A percentile compares a stretch with the other conserved stretches of the same genome.
These are phyloP conservation scores for Podospora anserina DNA, from an alignment of 495 filamentous ascomycete species.

Conservation along the genomic window DNA sequence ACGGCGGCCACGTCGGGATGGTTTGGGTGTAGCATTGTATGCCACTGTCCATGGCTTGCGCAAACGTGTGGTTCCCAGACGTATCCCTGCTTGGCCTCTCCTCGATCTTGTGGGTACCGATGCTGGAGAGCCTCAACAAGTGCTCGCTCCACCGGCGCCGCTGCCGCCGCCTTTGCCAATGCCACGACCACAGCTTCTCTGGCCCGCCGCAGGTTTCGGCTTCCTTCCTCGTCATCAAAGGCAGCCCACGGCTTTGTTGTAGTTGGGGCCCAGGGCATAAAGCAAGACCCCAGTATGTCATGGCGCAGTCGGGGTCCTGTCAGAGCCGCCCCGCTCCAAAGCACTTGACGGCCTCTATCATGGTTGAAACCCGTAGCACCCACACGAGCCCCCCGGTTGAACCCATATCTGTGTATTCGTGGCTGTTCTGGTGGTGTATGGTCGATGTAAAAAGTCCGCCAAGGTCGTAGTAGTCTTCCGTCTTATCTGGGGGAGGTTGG, in stretches of 20 bases:
- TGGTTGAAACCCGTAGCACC: conserved; percentile 68
- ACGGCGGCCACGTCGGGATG: conserved; percentile 61
- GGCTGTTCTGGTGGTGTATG: conserved; percentile 44
- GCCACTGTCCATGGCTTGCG: conserved; percentile 58
- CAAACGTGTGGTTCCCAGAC: conserved; percentile 57
- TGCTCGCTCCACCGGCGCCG: conserved; percentile 49
- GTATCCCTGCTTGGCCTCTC: conserved; percentile 42
- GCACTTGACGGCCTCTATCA: conserved; percentile 56
- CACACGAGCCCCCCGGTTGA: conserved; percentile 61
- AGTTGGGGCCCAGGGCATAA: conserved; percentile 67
- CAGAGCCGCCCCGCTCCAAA: conserved; percentile 57
- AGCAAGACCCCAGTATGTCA: conserved; percentile 68
- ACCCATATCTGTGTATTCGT: conserved; percentile 57
- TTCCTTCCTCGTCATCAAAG: conserved; percentile 59
- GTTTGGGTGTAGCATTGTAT: conserved; percentile 49
- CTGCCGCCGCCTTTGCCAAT: conserved; percentile 28
- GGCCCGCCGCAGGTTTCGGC: conserved; percentile 43
- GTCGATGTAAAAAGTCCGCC: conserved; percentile 49
- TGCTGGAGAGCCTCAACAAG: conserved; percentile 55
- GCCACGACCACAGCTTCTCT: conserved; percentile 46
- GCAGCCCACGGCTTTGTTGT: conserved; percentile 72
- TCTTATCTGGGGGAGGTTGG: background rate
- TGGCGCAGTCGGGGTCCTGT: conserved; percentile 54
- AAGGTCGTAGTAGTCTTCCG: conserved; percentile 52
- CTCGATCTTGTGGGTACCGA: conserved; percentile 50